Evolutionary conservation across 192 early-diverging fungal species (phyloP).

Genomic region (Chytriomyces sp.): DNA sequence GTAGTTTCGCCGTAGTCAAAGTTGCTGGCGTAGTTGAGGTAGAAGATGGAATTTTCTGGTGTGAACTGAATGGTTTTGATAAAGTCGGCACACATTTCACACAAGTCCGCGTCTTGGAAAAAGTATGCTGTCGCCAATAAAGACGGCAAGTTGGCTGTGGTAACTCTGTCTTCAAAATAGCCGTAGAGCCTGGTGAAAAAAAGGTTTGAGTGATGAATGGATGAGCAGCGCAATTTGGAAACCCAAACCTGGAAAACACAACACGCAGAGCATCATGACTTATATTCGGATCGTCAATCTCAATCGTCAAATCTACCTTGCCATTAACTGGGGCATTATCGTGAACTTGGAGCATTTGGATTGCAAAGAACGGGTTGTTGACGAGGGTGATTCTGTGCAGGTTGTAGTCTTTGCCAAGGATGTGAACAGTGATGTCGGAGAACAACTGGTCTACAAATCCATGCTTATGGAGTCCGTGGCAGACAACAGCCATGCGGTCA

Average conservation of each 20-base stretch:
- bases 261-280: slow-evolving; percentile 40
- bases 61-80: slow-evolving; percentile 35
- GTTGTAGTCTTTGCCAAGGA: slow-evolving; percentile 47
- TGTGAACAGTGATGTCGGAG: slow-evolving; percentile 44
- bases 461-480: not conserved
- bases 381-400: slow-evolving; percentile 52
- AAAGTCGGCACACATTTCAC: slow-evolving; percentile 35
- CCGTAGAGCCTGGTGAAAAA: slow-evolving; percentile 49
- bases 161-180: slow-evolving; percentile 31
- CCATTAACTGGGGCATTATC: slow-evolving; percentile 24
- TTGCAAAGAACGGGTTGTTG: slow-evolving; percentile 51
- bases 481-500: slow-evolving; percentile 22
- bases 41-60: slow-evolving; percentile 39
- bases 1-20: slow-evolving; percentile 50
- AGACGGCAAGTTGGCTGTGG: slow-evolving; percentile 29
- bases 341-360: slow-evolving; percentile 35
- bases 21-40: slow-evolving; percentile 41
- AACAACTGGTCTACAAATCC: slow-evolving; percentile 43
- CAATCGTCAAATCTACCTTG: slow-evolving; percentile 33
- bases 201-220: not conserved
- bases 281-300: slow-evolving; percentile 49
- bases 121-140: slow-evolving; percentile 46
- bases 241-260: slow-evolving; percentile 42
- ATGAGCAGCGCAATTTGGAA: not conserved
- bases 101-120: slow-evolving; percentile 44